phyloP scores from a whole-genome alignment of 1,284 basidiomycete genomes.

The Ustilago sp. region DNA sequence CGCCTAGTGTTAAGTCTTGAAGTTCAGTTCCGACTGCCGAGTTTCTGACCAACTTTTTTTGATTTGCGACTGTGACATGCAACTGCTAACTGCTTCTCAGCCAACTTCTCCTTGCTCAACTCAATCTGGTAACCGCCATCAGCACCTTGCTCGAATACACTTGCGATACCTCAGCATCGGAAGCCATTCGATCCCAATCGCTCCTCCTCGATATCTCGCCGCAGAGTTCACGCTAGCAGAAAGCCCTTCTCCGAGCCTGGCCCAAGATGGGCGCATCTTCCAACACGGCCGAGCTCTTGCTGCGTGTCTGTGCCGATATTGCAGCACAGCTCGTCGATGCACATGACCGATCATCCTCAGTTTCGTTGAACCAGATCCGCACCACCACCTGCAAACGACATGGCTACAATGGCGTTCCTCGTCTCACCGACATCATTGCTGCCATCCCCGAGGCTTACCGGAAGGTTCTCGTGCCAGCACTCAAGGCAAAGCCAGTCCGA shows the following conservation, averaged over 20 bases:
- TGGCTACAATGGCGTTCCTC: constrained; percentile 84
- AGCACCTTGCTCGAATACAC: neutral
- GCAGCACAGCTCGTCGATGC: constrained; percentile 92
- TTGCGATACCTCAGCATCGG: neutral
- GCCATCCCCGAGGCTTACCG: constrained; percentile 98
- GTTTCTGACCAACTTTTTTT: constrained; percentile 11
- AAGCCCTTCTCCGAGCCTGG: neutral
- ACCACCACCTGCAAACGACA: constrained; percentile 90
- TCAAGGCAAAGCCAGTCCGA: constrained; percentile 92
- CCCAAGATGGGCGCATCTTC: constrained; percentile 50
- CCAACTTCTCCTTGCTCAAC: neutral
- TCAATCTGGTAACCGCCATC: neutral
- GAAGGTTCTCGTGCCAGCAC: constrained; percentile 86
- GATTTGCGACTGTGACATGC: neutral
- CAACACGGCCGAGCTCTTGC: constrained; percentile 84
- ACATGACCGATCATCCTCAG: constrained; percentile 75
- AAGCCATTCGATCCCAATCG: too few species aligned
- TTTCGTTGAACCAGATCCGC: constrained; percentile 89
- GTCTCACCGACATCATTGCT: constrained; percentile 97
- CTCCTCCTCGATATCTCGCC: neutral
- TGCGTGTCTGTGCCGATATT: constrained; percentile 93
- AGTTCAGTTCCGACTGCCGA: constrained; percentile 23
- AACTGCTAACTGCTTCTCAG: neutral
- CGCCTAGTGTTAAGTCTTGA: neutral
- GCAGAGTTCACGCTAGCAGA: neutral